phyloP scores from a whole-genome alignment of 2,329 filamentous ascomycete genomes.

The Xylariales sp. region DNA sequence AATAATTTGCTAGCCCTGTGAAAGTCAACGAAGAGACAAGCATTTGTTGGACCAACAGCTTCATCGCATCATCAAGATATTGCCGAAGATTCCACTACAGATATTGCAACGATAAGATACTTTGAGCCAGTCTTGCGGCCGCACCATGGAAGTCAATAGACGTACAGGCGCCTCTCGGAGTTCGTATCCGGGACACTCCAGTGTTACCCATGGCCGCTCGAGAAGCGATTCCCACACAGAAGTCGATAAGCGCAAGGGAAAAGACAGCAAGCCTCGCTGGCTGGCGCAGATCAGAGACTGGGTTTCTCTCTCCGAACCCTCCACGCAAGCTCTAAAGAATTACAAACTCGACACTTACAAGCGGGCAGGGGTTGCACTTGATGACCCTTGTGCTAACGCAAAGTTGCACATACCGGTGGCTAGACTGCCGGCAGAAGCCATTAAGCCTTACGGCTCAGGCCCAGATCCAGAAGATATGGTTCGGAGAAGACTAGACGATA shows the following conservation, averaged over 20 bases:
- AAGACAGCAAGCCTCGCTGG: slow-evolving; percentile 30
- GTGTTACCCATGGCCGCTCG: slow-evolving; percentile 4
- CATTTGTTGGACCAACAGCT: too few species aligned
- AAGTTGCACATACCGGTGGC: slow-evolving; percentile 43
- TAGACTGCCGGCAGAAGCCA: slow-evolving; percentile 39
- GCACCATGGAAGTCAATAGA: too few species aligned
- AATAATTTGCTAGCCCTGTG: too few species aligned
- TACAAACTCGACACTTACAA: slow-evolving; percentile 38
- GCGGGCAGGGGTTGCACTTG: slow-evolving; percentile 37
- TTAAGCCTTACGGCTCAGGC: slow-evolving; percentile 37
- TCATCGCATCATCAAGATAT: too few species aligned
- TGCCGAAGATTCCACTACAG: too few species aligned
- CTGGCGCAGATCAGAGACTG: slow-evolving; percentile 41
- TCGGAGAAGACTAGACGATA: slow-evolving; percentile 27
- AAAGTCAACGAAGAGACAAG: too few species aligned
- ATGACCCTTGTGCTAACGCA: slow-evolving; percentile 37
- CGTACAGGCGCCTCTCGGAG: too few species aligned
- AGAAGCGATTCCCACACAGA: slow-evolving; percentile 9
- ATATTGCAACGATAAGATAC: too few species aligned
- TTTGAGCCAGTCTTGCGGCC: too few species aligned
- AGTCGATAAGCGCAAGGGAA: slow-evolving; percentile 18
- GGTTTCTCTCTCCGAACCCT: slow-evolving; percentile 45
- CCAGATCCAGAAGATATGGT: slow-evolving; percentile 41
- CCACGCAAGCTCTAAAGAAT: slow-evolving; percentile 41
- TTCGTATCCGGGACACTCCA: too few species aligned